Evolutionary conservation across 441 rosid species (phyloP).

Genomic region (Aleurites moluccanus): DNA sequence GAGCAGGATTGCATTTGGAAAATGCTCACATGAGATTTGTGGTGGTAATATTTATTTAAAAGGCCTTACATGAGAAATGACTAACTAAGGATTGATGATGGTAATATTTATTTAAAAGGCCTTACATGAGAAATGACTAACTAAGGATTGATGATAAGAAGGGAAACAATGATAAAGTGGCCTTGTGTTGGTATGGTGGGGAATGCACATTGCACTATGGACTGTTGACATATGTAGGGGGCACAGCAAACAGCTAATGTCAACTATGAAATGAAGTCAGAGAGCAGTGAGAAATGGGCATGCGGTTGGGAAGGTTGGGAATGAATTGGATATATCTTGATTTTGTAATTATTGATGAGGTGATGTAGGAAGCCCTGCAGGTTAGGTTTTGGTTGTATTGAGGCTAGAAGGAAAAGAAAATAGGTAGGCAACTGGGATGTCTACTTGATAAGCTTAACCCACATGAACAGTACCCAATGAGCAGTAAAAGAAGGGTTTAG

Average conservation of each 20-base stretch:
- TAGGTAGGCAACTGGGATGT: neutral
- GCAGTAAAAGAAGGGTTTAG: too few species aligned
- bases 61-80: neutral
- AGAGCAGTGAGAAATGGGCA: neutral
- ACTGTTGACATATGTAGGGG: neutral
- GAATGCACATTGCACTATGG: neutral
- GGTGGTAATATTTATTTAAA: neutral
- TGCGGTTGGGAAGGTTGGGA: neutral
- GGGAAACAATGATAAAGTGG: neutral
- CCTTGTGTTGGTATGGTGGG: neutral
- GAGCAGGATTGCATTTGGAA: too few species aligned
- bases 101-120: neutral
- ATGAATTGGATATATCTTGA: neutral
- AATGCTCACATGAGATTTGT: too few species aligned
- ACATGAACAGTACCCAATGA: too few species aligned
- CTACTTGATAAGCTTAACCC: neutral
- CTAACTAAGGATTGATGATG: neutral
- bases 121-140: neutral
- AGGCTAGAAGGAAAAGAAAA: neutral
- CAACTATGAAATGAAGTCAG: neutral
- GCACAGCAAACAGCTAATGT: neutral
- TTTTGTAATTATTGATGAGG: neutral
- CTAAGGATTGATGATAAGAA: neutral
- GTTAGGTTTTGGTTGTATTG: neutral
- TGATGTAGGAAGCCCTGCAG: neutral